Base-by-base conservation (phyloP, 371 early-diverging fungal genomes). In the Nosema muscidifuracis region DNA sequence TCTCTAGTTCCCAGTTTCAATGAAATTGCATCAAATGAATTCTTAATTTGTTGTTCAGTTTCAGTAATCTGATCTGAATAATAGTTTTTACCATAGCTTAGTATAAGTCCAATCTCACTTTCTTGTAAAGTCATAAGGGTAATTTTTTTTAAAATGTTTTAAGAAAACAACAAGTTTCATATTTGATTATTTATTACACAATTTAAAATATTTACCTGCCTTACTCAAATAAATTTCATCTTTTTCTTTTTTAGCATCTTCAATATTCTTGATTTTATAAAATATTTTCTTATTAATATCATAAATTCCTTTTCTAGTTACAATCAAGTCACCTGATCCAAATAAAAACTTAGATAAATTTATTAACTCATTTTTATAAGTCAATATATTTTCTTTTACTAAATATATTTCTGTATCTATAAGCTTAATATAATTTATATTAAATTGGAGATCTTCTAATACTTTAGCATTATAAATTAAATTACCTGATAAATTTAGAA, bases 1-100 rank as follows among this genome's bases (percentile, higher is more conserved):
- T 99, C 99, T 86, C 93, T 94, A 55, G 96, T 93, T 10, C 78
- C 80, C 20, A 82, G 74, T 72, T 82, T 83, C 42, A 80, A 15
- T 55, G 68, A 74, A 16, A 84, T 76, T 22, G 74, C 36, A 26
- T 80, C 80, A 55, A 76, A 79, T 18, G 74, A 2, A 22, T 42
- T 67, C 28, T 69, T 76, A 31, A 82, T 77, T 65, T 79, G 69
- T 22, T 61, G 72, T 65, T 82, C 81, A 22, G 71, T 42, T n/a
- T 75, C 74, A 6, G 44, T 40, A 58, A 84, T 84, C 64, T 44
- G 62, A 28, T 80, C 82, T n/a, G 72, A 56, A 43, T 84, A 84
- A 64, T 75, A 77, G 61, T 77, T 79, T 67, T 80, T 78, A n/a
- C 81, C 81, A 43, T 80, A 80, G 53, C 79, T 79, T 43, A 80